phyloP scores from a whole-genome alignment of 192 early-diverging fungal genomes.

The Backusella tarrabulga region DNA sequence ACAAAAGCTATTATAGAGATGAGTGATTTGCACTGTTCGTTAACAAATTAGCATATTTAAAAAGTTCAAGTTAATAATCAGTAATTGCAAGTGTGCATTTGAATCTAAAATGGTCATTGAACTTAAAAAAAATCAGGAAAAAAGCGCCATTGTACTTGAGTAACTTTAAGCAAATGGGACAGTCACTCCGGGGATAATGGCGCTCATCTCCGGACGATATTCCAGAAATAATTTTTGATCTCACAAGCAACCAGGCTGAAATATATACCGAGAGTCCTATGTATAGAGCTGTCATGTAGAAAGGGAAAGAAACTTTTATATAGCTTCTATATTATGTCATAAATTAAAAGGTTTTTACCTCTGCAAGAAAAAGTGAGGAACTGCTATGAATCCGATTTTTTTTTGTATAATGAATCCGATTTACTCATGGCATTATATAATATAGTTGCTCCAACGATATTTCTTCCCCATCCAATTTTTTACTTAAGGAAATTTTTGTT shows the following conservation, averaged over 20 bases:
- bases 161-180: background rate
- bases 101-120: background rate
- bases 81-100: background rate
- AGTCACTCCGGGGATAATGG: background rate
- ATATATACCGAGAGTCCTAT: background rate
- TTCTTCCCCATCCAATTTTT: background rate
- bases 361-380: too few relatives aligned
- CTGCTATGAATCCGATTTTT: too few relatives aligned
- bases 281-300: too few relatives aligned
- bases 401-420: too few relatives aligned
- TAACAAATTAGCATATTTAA: too few relatives aligned
- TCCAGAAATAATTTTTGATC: background rate
- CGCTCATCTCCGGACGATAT: background rate
- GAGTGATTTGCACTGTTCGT: too few relatives aligned
- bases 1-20: too few relatives aligned
- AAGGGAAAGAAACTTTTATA: too few relatives aligned
- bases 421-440: too few relatives aligned
- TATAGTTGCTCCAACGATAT: background rate
- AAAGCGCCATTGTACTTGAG: background rate
- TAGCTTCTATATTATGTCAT: too few relatives aligned
- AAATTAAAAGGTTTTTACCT: too few relatives aligned
- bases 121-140: background rate
- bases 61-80: too few relatives aligned
- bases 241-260: background rate
- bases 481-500: background rate